phyloP scores from a whole-genome alignment of 2,329 filamentous ascomycete species.

The Knufia fluminis region DNA sequence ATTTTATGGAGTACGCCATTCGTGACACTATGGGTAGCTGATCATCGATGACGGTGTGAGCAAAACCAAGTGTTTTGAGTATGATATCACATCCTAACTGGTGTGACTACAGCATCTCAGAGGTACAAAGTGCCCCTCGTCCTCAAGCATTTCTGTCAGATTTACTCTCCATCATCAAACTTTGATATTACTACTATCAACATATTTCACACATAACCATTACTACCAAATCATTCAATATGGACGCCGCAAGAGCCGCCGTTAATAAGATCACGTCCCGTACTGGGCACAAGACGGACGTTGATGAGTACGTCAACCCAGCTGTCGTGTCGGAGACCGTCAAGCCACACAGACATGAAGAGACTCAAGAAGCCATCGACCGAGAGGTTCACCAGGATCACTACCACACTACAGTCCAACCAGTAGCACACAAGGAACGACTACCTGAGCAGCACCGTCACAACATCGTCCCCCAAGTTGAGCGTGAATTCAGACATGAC shows the following conservation, averaged over 20 bases:
- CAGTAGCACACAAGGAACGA: conserved; percentile 48
- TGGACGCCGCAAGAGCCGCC: conserved; percentile 58
- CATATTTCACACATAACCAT: too few relatives aligned
- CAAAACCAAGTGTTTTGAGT: too few relatives aligned
- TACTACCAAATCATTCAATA: conserved; percentile 26
- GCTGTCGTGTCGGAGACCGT: conserved; percentile 54
- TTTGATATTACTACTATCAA: too few relatives aligned
- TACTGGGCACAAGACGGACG: conserved; percentile 59
- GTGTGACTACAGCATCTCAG: too few relatives aligned
- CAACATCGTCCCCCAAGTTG: conserved; percentile 49
- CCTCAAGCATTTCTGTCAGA: too few relatives aligned
- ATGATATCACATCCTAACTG: too few relatives aligned
- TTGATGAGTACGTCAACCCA: conserved; percentile 55
- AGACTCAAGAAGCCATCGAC: conserved; percentile 54
- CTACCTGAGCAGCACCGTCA: conserved; percentile 55
- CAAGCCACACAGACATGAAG: conserved; percentile 51
- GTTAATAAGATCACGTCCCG: conserved; percentile 52
- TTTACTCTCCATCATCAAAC: too few relatives aligned
- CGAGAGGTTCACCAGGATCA: conserved; percentile 64
- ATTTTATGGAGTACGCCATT: too few relatives aligned
- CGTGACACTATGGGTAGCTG: too few relatives aligned
- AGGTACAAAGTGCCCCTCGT: too few relatives aligned
- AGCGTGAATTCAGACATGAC: conserved; percentile 55
- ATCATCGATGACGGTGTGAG: too few relatives aligned
- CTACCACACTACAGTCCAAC: conserved; percentile 61